Conservation (phyloP, 139 green algal genomes). For the Coccomyxa sp. region DNA sequence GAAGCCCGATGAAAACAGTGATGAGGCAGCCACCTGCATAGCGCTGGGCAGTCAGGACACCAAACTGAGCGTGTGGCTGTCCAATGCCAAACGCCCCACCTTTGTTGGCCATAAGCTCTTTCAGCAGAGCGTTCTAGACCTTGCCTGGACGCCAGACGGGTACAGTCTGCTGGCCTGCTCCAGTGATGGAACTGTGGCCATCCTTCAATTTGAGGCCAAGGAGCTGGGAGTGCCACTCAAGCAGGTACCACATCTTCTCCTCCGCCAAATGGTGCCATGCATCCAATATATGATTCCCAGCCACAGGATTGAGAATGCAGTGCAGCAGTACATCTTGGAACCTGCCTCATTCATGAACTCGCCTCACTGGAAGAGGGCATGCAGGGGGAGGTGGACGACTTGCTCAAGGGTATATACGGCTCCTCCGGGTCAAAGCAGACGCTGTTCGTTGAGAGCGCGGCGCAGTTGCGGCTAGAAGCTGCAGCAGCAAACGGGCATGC, state of each 20-base stretch:
- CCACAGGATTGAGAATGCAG: no score
- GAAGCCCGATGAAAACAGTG: no score
- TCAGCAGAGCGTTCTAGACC: slow-evolving; percentile 57
- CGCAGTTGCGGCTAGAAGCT: slow-evolving; percentile 33
- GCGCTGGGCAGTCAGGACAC: slow-evolving; percentile 64
- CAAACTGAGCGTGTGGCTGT: slow-evolving; percentile 9
- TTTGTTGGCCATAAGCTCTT: slow-evolving; percentile 33
- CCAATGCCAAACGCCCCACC: slow-evolving; percentile 7
- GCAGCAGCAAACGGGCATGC: not conserved
- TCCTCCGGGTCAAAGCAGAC: slow-evolving; percentile 10
- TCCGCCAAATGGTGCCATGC: not conserved
- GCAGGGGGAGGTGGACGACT: slow-evolving; percentile 39
- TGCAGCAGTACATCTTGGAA: not conserved
- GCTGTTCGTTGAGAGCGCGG: slow-evolving; percentile 37
- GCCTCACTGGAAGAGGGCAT: not conserved
- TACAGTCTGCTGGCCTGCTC: slow-evolving; percentile 65
- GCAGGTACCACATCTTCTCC: not conserved
- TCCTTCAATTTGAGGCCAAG: slow-evolving; percentile 41
- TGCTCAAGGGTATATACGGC: slow-evolving; percentile 59
- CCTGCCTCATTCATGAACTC: not conserved
- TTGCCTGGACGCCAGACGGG: slow-evolving; percentile 82
- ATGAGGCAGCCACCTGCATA: slow-evolving; percentile 23
- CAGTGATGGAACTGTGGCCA: slow-evolving; percentile 64
- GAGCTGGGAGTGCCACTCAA: slow-evolving; percentile 54
- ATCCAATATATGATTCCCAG: not conserved